Base-by-base conservation (phyloP, 2,329 filamentous ascomycete species). In the Catunica adiposa region DNA sequence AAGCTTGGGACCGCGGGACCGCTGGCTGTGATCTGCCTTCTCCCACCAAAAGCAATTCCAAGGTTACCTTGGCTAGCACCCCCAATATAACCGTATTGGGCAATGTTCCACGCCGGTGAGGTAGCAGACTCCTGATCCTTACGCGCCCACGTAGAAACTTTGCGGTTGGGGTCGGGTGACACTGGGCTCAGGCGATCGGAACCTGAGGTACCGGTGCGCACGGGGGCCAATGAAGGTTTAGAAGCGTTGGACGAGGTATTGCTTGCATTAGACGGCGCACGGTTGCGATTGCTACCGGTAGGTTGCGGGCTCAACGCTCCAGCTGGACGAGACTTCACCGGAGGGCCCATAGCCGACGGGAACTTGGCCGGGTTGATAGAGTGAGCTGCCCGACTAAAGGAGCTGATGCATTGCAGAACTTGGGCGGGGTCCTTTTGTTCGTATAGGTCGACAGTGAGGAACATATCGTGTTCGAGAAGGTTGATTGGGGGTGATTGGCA, bases 41-140 rank as follows among this genome's bases (percentile, higher is more conserved):
- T 80, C 17, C 83, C 87, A 56, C 92, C 92, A 68, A 97, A 97
- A 9, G 86, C 81, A 62, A 98, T 88, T 17, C 92, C 92, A 59
- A 96, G 81, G 63, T 94, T 97, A 2, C 88, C 90, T 67, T 98
- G 92, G 64, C 87, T 96, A 25, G 92, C 92, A 51, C 92, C 92
- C 57, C 92, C 92, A 84, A 97, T 92, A 69, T 96, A 98, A 6
- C 92, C 89, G 66, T 98, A 98, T 66, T 98, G 92, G 57, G 89
- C 85, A 62, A 97, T 97, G 66, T 97, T 98, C 92, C 92, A 98
- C 1, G 92, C 92, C 0, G 92, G 92, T 25, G 83, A 76, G 1
- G 89, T 96, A 47, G 76, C 77, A 15, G 79, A 79, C 67, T 96
- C 86, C 62, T 96, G 87, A 56, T 79, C 77, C 67, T 78, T 86